Percentiles rank a stretch among this genome's conserved stretches.
phyloP scores from a whole-genome alignment of 202 grass and related monocot genomes.

The Brachypodium distachyon region DNA sequence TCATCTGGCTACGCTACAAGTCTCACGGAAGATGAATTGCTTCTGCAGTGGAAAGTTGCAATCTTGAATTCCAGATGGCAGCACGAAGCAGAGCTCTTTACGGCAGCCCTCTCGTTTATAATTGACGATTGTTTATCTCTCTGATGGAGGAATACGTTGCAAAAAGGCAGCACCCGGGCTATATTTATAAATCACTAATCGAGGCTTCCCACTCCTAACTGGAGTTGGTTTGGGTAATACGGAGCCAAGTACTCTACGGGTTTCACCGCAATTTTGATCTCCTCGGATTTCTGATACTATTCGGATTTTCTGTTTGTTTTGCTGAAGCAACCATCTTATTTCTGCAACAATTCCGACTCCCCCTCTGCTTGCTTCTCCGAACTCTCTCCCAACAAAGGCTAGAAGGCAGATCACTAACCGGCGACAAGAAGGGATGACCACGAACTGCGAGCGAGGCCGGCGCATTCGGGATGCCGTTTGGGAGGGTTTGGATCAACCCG shows the following conservation, averaged over 20 bases:
- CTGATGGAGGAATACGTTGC: neutral
- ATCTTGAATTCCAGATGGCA: too few species aligned
- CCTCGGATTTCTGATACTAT: neutral
- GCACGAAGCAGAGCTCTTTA: too few species aligned
- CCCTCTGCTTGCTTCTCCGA: neutral
- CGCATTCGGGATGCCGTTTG: too few species aligned
- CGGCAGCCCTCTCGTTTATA: too few species aligned
- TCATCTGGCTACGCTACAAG: too few species aligned
- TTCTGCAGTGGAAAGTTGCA: too few species aligned
- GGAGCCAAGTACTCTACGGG: neutral
- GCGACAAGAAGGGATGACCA: neutral
- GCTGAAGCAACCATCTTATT: neutral
- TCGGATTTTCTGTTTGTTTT: neutral
- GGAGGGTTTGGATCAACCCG: too few species aligned
- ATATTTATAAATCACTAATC: neutral
- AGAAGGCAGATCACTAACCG: neutral
- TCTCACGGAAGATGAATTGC: too few species aligned
- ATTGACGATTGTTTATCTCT: too few species aligned
- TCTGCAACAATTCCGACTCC: neutral
- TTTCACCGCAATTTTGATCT: neutral
- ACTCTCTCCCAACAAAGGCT: neutral
- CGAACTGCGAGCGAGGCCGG: neutral
- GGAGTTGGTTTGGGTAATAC: neutral
- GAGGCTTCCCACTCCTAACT: too few species aligned
- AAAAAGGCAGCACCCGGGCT: neutral